These are phyloP conservation scores for Annulohypoxylon moriforme DNA, from an alignment of 495 filamentous ascomycete species.

Conservation along the genomic window DNA sequence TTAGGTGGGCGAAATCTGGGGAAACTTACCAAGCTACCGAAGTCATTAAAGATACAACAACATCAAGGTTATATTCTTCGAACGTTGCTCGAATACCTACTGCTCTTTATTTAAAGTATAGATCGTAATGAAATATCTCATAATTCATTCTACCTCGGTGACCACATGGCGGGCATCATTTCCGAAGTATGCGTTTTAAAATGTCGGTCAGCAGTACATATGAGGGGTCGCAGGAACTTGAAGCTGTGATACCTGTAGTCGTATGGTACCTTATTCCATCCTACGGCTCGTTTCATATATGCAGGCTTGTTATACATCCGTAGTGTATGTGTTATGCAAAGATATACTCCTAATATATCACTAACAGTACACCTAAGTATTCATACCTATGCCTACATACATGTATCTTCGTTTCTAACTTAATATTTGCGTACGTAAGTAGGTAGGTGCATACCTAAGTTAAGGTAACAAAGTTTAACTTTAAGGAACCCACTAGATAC, in stretches of 20 bases:
- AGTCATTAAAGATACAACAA: neutral
- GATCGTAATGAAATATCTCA: neutral
- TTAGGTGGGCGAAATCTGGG: conserved; percentile 22
- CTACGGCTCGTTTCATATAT: conserved; percentile 11
- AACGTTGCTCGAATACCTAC: neutral
- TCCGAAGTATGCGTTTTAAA: neutral
- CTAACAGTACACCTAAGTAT: neutral
- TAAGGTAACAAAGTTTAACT: neutral
- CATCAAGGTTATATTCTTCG: neutral
- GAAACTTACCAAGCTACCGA: conserved; percentile 5
- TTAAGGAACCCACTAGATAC: neutral
- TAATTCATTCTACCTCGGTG: neutral
- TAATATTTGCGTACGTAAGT: too few species aligned
- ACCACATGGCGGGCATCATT: neutral
- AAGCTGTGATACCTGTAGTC: conserved; percentile 12
- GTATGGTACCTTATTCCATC: conserved; percentile 16
- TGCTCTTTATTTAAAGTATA: neutral
- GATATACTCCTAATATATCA: too few species aligned
- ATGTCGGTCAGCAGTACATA: conserved; percentile 20
- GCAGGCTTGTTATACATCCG: neutral
- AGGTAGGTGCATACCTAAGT: too few species aligned
- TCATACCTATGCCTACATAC: too few species aligned
- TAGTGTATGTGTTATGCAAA: neutral
- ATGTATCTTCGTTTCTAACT: too few species aligned
- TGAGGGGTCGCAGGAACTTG: neutral